Percentiles rank a stretch among this genome's conserved stretches.
Evolutionary conservation across 768 basidiomycete species (phyloP).

Genomic region (Coprinopsis strossmayeri): DNA sequence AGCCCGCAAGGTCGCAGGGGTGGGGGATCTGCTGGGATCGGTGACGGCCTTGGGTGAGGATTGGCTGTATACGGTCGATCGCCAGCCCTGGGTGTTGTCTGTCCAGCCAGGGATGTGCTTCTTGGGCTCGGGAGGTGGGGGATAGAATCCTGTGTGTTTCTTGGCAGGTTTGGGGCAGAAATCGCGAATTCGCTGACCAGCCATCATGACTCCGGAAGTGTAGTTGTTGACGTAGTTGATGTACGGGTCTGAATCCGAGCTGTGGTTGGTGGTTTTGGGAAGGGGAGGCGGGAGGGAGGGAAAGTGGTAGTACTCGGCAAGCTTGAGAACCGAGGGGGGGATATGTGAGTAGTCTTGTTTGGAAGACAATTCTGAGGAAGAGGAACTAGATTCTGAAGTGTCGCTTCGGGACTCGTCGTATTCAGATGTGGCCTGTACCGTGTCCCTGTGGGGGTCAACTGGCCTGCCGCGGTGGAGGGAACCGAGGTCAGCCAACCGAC

Average conservation of each 20-base stretch:
- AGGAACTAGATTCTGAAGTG: slow-evolving; percentile 30
- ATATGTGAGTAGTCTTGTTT: slow-evolving; percentile 19
- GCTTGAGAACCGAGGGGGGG: slow-evolving; percentile 24
- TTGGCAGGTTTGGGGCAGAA: slow-evolving; percentile 34
- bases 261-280: slow-evolving; percentile 24
- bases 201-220: slow-evolving; percentile 65
- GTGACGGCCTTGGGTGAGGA: slow-evolving; percentile 28
- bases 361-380: slow-evolving; percentile 11
- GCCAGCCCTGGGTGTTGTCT: slow-evolving; percentile 61
- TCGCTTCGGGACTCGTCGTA: slow-evolving; percentile 15
- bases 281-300: slow-evolving; percentile 49
- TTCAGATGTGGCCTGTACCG: slow-evolving; percentile 34
- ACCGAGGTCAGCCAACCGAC: slow-evolving; percentile 50
- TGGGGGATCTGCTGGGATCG: background rate
- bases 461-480: slow-evolving; percentile 24
- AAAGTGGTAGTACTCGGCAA: slow-evolving; percentile 36
- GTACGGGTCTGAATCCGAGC: slow-evolving; percentile 15
- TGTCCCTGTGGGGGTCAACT: slow-evolving; percentile 30
- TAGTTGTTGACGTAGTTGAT: slow-evolving; percentile 24
- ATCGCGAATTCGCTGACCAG: slow-evolving; percentile 45
- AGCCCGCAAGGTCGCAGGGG: slow-evolving; percentile 16
- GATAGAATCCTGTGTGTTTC: slow-evolving; percentile 26
- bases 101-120: slow-evolving; percentile 62
- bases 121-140: slow-evolving; percentile 26
- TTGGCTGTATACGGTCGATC: slow-evolving; percentile 54